Base-by-base conservation (phyloP, 768 basidiomycete species). In the Gautieria morchelliformis region DNA sequence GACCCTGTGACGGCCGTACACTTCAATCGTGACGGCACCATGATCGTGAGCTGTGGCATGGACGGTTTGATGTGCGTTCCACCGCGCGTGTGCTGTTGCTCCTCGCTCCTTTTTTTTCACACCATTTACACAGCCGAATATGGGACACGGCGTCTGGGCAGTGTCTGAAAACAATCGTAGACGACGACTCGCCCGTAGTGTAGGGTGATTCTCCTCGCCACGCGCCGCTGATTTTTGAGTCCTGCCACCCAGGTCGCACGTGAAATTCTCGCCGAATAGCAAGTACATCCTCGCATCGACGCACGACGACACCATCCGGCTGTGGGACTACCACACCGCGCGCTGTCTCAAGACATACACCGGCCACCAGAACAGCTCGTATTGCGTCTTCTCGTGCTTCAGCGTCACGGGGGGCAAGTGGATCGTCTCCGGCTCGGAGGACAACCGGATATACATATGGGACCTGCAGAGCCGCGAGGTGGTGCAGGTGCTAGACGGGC, bases 91-190 rank as follows among this genome's bases (percentile, higher is more conserved):
- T 15, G 8, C 49, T 37, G 58, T 47, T 41, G 24, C 56, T 42
- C 42, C 27, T 42, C 37, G 37, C 10, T 35, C 45, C 49, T 17
- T 30, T 40, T 22, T 20, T 41, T 64, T 51, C 27, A 7, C 65
- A 99, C 8, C 40, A 20, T 20, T 41, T 64, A 48, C 27, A 6
- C 65, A 99, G 95, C 67, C 94, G 96, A 58, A 83, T 98, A 59
- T 99, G 96, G 96, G 95, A 99, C 66, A 85, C 91, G 0, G 85
- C 93, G 56, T 95, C 94, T 3, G 96, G 95, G 2, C 96, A 99
- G 71, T 99, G 96, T 70, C 76, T 99, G 51, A 98, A 96, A 70
- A 98, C 96, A 1, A 71, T 99, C 47, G 94, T 93, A 10, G 93
- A 97, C 63, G 96, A 97, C 64, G 91, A 93, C 61, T 96, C 93